Evolutionary conservation across 257 asterid species (phyloP).

Genomic region (Solanum sitiens): DNA sequence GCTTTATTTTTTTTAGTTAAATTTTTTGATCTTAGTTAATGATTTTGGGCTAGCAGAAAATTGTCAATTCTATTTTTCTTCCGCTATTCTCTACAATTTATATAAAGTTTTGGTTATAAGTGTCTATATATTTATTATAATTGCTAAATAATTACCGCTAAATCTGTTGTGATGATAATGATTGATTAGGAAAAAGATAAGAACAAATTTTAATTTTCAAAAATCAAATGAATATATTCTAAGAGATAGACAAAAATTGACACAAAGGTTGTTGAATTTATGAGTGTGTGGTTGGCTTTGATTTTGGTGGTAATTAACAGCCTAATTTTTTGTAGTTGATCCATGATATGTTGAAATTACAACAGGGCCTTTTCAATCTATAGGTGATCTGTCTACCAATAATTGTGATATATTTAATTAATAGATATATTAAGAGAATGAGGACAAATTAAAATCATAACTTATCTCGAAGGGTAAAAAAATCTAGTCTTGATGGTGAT

Average conservation of each 20-base stretch:
- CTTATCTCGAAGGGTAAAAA: background rate
- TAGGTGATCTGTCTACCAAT: background rate
- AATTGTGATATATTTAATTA: background rate
- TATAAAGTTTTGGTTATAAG: too few relatives aligned
- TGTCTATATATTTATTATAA: too few relatives aligned
- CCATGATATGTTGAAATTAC: background rate
- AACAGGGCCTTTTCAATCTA: background rate
- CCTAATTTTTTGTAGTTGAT: background rate
- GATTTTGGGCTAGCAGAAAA: too few relatives aligned
- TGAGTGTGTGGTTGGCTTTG: background rate
- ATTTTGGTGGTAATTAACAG: background rate
- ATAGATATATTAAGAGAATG: background rate
- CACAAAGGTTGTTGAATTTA: background rate
- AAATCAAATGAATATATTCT: background rate
- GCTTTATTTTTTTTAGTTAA: too few relatives aligned
- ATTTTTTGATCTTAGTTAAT: too few relatives aligned
- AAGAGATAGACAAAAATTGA: too few relatives aligned
- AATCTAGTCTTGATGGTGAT: background rate
- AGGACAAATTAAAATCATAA: background rate
- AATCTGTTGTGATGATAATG: too few relatives aligned
- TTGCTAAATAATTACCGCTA: background rate
- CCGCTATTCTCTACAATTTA: too few relatives aligned
- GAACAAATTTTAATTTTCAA: background rate
- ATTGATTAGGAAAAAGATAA: background rate
- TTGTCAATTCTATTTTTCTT: too few relatives aligned